Conservation (phyloP, 805 yeast genomes). For the Wickerhamomyces subpelliculosus region DNA sequence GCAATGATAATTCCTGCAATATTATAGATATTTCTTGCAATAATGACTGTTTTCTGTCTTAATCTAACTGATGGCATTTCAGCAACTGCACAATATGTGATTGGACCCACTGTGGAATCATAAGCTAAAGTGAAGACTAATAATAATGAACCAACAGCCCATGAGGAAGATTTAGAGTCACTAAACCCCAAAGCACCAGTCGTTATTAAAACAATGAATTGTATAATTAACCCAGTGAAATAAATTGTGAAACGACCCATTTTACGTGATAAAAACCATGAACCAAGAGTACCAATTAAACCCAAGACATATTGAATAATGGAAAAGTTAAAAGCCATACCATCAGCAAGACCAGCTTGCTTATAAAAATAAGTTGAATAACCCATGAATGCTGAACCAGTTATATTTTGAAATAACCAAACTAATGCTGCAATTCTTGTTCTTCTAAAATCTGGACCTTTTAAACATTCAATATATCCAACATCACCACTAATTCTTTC, state of each 20-base stretch:
- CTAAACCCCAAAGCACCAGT: constrained; percentile 23
- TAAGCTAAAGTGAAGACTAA: constrained; percentile 26
- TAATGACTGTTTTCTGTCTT: constrained; percentile 34
- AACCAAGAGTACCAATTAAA: constrained; percentile 23
- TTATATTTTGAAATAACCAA: constrained; percentile 39
- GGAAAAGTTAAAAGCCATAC: constrained; percentile 35
- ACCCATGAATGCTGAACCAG: constrained; percentile 39
- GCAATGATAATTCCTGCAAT: constrained; percentile 27
- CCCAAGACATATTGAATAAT: constrained; percentile 29
- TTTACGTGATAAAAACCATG: constrained; percentile 26
- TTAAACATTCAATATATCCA: constrained; percentile 37
- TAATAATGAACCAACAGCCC: constrained; percentile 25
- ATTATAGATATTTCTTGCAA: constrained; percentile 26
- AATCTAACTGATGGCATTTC: constrained; percentile 34
- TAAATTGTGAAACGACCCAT: constrained; percentile 25
- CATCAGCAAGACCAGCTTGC: constrained; percentile 39
- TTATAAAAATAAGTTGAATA: constrained; percentile 43
- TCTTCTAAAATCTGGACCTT: constrained; percentile 36
- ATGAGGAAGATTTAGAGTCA: constrained; percentile 7
- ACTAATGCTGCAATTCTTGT: constrained; percentile 30
- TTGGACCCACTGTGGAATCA: constrained; percentile 33
- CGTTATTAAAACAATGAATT: constrained; percentile 12
- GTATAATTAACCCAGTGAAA: constrained; percentile 17
- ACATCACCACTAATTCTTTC: constrained; percentile 18
- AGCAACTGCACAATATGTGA: constrained; percentile 31